Evolutionary conservation across 1,284 basidiomycete genomes (phyloP).

Genomic region (Fistulinella staudtii): DNA sequence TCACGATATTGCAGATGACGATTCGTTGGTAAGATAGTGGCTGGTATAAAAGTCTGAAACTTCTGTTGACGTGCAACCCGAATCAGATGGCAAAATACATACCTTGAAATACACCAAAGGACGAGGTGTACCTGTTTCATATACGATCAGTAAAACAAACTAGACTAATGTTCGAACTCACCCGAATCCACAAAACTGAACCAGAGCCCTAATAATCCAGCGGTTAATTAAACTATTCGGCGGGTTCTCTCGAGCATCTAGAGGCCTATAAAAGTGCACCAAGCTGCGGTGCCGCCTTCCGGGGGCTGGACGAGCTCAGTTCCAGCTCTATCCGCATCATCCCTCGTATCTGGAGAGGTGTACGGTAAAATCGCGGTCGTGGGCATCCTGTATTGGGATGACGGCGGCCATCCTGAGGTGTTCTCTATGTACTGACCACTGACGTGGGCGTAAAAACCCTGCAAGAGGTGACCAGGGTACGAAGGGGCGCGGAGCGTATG

Average conservation of each 20-base stretch:
- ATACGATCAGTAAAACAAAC: no score
- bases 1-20: slow-evolving; percentile 30
- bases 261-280: slow-evolving; percentile 26
- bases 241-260: slow-evolving; percentile 2
- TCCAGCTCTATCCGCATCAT: not conserved
- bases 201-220: not conserved
- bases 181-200: not conserved
- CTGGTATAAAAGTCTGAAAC: slow-evolving; percentile 29
- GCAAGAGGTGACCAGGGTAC: no score
- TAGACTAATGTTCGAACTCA: not conserved
- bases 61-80: not conserved
- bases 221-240: no score
- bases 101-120: not conserved
- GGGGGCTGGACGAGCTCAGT: slow-evolving; percentile 18
- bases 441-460: no score
- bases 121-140: not conserved
- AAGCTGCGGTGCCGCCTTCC: slow-evolving; percentile 27
- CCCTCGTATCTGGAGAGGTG: not conserved
- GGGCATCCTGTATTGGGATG: no score
- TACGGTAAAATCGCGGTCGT: not conserved
- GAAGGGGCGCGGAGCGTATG: no score
- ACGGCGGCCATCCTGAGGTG: no score
- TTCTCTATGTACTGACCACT: no score
- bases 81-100: not conserved
- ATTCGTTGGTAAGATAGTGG: slow-evolving; percentile 29